These are phyloP conservation scores for Postia placenta DNA, from an alignment of 768 basidiomycete species.

Conservation along the genomic window DNA sequence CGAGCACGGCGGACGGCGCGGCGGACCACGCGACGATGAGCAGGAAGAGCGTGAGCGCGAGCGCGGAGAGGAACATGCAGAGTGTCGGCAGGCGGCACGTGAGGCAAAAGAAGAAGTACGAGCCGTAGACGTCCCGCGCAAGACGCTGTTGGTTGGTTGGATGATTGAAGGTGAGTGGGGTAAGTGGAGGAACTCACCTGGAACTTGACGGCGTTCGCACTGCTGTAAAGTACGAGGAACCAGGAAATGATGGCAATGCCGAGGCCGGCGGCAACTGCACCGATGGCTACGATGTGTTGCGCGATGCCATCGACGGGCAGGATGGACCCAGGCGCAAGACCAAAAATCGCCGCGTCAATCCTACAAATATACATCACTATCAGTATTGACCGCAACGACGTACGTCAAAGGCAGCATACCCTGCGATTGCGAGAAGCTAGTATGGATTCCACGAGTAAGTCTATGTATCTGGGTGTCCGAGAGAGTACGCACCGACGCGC, in stretches of 20 bases:
- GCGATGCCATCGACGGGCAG: conserved; percentile 46
- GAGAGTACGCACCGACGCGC: conserved; percentile 46
- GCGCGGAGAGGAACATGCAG: conserved; percentile 49
- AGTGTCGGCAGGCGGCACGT: conserved; percentile 58
- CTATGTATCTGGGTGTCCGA: not conserved
- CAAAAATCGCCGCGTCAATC: conserved; percentile 54
- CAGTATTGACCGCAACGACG: not conserved
- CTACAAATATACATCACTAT: too few relatives aligned
- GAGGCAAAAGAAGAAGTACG: conserved; percentile 65
- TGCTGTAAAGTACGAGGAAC: conserved; percentile 60
- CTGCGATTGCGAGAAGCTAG: conserved; percentile 57
- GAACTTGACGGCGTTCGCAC: conserved; percentile 45
- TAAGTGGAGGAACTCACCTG: conserved; percentile 32
- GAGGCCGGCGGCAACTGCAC: conserved; percentile 54
- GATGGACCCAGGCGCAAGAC: conserved; percentile 44
- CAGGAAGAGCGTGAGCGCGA: conserved; percentile 57
- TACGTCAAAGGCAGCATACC: conserved; percentile 30
- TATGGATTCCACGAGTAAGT: not conserved
- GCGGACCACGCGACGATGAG: conserved; percentile 54
- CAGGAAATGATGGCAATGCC: conserved; percentile 60
- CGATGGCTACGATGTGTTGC: conserved; percentile 46
- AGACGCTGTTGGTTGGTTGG: conserved; percentile 27
- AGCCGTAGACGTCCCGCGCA: conserved; percentile 50
- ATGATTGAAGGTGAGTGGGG: not conserved
- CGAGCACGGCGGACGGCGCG: conserved; percentile 58